A percentile compares a stretch with the other conserved stretches of the same genome.
These are phyloP conservation scores for Berkeleyomyces basicola DNA, from an alignment of 2,329 filamentous ascomycete species.

Conservation along the genomic window DNA sequence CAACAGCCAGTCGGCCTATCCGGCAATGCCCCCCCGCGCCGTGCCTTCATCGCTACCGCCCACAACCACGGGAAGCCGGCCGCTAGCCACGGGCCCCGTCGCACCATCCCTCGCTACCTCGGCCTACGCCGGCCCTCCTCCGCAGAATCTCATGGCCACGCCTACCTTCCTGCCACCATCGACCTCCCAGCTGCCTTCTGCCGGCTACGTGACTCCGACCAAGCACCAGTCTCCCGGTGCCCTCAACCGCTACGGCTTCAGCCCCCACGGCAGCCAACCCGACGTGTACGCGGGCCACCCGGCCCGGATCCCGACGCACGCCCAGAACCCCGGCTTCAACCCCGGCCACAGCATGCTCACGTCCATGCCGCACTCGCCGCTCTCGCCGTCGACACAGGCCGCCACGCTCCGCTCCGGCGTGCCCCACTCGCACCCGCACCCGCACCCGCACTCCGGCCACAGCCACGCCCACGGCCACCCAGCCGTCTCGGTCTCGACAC, in stretches of 20 bases:
- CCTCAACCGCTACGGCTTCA: constrained; percentile 23
- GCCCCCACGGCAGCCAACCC: constrained; percentile 11
- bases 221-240: constrained; percentile 37
- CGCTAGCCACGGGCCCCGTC: neutral
- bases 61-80: neutral
- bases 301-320: neutral
- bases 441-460: neutral
- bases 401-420: neutral
- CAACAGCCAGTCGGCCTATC: neutral
- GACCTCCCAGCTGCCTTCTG: constrained; percentile 11
- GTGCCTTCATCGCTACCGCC: neutral
- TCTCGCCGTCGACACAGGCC: constrained; percentile 14
- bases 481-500: neutral
- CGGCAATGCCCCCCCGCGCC: neutral
- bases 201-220: constrained; percentile 31
- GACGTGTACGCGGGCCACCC: neutral
- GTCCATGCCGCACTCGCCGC: constrained; percentile 40
- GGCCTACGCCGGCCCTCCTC: neutral
- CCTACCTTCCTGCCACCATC: constrained; percentile 7
- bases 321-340: neutral
- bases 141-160: neutral
- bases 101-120: neutral
- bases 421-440: neutral
- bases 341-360: constrained; percentile 1
- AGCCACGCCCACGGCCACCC: neutral